Percentiles rank a stretch among this genome's conserved stretches.
phyloP scores from a whole-genome alignment of 2,329 filamentous ascomycete species.

The Botrytis fragariae region DNA sequence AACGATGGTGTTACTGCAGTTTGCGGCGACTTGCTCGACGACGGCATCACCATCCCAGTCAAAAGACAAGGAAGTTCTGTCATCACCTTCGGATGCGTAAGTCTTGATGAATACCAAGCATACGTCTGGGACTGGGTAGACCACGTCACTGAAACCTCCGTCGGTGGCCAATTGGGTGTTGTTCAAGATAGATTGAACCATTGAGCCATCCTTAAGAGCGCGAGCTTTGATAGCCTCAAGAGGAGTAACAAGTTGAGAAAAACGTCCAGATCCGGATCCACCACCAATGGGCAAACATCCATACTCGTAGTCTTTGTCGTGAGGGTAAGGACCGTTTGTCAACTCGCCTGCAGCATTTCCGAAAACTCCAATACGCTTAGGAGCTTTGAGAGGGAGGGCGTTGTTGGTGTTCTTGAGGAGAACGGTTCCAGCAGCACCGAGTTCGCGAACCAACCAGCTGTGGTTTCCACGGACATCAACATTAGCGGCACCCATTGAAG shows the following conservation, averaged over 20 bases:
- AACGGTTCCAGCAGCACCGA: constrained; percentile 59
- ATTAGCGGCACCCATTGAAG: constrained; percentile 41
- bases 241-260: constrained; percentile 47
- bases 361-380: constrained; percentile 51
- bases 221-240: constrained; percentile 50
- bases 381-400: constrained; percentile 57
- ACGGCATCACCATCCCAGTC: constrained; percentile 28
- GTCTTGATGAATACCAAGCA: constrained; percentile 67
- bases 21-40: constrained; percentile 47
- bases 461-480: constrained; percentile 67
- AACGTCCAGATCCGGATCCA: constrained; percentile 49
- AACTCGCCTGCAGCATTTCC: constrained; percentile 59
- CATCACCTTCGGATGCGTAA: constrained; percentile 69
- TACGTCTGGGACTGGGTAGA: constrained; percentile 54
- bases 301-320: constrained; percentile 41
- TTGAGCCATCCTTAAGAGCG: constrained; percentile 46
- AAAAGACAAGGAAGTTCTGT: constrained; percentile 45
- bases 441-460: constrained; percentile 38
- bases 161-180: constrained; percentile 41
- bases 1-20: constrained; percentile 58
- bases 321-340: constrained; percentile 40
- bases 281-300: constrained; percentile 44
- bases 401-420: constrained; percentile 60
- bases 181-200: constrained; percentile 53
- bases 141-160: constrained; percentile 29